Base-by-base conservation (phyloP, 371 early-diverging fungal species). In the Mortierella sp. region DNA sequence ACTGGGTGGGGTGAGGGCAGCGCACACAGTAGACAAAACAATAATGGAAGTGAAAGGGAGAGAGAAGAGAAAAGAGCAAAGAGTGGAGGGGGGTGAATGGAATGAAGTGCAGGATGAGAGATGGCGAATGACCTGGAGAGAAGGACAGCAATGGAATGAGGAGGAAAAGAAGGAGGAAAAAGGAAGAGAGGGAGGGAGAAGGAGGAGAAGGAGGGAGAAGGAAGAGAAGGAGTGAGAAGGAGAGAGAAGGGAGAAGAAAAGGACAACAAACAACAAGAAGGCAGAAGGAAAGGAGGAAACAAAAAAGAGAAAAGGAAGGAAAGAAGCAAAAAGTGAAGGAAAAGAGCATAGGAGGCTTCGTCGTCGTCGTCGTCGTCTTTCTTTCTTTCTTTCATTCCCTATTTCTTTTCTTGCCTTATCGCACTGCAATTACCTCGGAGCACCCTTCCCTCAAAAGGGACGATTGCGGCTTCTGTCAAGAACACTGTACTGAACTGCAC, bases 151-250 rank as follows among this genome's bases (percentile, higher is more conserved):
- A 61, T 70, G 50, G 37, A 67, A 64, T n/a, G 50, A 4, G 72
- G 61, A 48, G 24, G 46, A 28, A 28, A 6, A 16, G 28, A 14
- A 26, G 51, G 26, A 24, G 6, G 64, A 51, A 44, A 34, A 44
- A 40, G 44, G 57, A 53, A 40, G n/a, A 48, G 50, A 14, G 48
- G 2, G 53, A 31, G 53, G 16, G 14, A 21, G n/a, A 11, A 26
- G n/a, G 21, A 10, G 57, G 43, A 14, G 37, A 28, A 46, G 57
- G 53, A 26, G 71, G 19, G 26, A 57, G 48, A 69, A 71, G 77
- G 34, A 76, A 71, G 51, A 28, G 61, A 69, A 48, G 51, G 69
- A 85, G 55, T 50, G 61, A 59, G 40, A 54, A 70, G 71, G 34
- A n/a, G n/a, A n/a, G n/a, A 46, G 57, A 44, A 26, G 71, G 19